phyloP scores from a whole-genome alignment of 2,329 filamentous ascomycete genomes.

The Pseudovirgaria hyperparasitica region DNA sequence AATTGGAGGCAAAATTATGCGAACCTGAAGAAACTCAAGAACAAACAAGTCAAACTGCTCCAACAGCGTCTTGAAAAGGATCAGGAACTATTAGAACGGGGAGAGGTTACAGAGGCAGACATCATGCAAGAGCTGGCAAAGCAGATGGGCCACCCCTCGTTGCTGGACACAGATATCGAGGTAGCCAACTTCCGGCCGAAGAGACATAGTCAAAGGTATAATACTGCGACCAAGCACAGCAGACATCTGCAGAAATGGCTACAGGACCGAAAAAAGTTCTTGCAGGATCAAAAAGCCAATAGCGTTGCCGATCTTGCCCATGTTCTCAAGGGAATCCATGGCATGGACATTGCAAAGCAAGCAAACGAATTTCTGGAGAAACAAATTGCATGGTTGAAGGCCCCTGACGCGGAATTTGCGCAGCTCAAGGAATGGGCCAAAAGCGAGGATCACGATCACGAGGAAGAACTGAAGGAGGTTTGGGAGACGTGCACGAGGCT shows the following conservation, averaged over 20 bases:
- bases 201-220: too few species aligned
- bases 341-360: slow-evolving; percentile 33
- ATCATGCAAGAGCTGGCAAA: slow-evolving; percentile 25
- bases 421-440: slow-evolving; percentile 1
- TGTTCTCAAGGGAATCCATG: slow-evolving; percentile 38
- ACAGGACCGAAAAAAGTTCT: too few species aligned
- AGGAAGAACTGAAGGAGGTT: slow-evolving; percentile 1
- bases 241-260: too few species aligned
- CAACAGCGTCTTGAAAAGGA: slow-evolving; percentile 15
- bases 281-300: slow-evolving; percentile 54
- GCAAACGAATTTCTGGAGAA: slow-evolving; percentile 11
- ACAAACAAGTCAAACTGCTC: slow-evolving; percentile 10
- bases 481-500: too few species aligned
- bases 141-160: too few species aligned
- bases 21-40: slow-evolving; percentile 24
- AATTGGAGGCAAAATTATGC: slow-evolving; percentile 33
- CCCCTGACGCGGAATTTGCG: slow-evolving; percentile 6
- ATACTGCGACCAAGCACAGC: too few species aligned
- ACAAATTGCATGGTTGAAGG: slow-evolving; percentile 10
- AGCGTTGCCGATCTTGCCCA: slow-evolving; percentile 47
- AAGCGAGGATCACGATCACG: slow-evolving; percentile 1
- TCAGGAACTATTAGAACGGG: slow-evolving; percentile 27
- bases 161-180: too few species aligned
- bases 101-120: slow-evolving; percentile 33
- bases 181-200: too few species aligned